Evolutionary conservation across 2,329 filamentous ascomycete genomes (phyloP).

Genomic region (Penicillium sp.): DNA sequence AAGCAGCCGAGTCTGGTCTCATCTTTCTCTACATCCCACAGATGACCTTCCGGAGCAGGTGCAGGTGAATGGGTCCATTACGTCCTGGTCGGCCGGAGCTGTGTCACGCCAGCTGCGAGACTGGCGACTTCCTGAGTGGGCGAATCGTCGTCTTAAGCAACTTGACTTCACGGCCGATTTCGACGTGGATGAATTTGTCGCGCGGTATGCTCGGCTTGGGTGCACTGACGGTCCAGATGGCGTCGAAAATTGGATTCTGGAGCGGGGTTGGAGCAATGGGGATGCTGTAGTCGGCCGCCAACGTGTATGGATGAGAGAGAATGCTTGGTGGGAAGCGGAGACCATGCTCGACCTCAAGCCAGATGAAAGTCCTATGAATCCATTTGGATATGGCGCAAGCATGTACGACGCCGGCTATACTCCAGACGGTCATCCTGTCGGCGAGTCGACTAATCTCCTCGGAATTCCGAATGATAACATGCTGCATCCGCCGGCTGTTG

Average conservation of each 20-base stretch:
- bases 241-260: slow-evolving; percentile 87
- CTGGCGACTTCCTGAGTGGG: slow-evolving; percentile 94
- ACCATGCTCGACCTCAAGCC: slow-evolving; percentile 88
- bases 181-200: slow-evolving; percentile 83
- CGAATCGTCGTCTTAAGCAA: slow-evolving; percentile 81
- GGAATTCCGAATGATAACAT: slow-evolving; percentile 64
- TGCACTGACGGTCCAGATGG: slow-evolving; percentile 87
- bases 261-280: slow-evolving; percentile 96
- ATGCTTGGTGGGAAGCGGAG: slow-evolving; percentile 96
- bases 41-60: slow-evolving; percentile 74
- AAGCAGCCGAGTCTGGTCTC: slow-evolving; percentile 91
- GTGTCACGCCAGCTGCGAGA: slow-evolving; percentile 88
- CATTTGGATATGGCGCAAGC: slow-evolving; percentile 50
- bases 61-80: slow-evolving; percentile 64
- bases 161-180: slow-evolving; percentile 97
- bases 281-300: slow-evolving; percentile 88
- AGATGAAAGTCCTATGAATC: slow-evolving; percentile 44
- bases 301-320: slow-evolving; percentile 91
- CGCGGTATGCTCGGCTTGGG: slow-evolving; percentile 73
- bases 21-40: slow-evolving; percentile 83
- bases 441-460: slow-evolving; percentile 56
- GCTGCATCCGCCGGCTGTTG: slow-evolving; percentile 35
- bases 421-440: slow-evolving; percentile 51
- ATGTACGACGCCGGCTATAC: slow-evolving; percentile 70
- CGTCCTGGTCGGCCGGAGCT: slow-evolving; percentile 85